phyloP scores from a whole-genome alignment of 2,329 filamentous ascomycete genomes.

The Pseudocercospora fuligena region DNA sequence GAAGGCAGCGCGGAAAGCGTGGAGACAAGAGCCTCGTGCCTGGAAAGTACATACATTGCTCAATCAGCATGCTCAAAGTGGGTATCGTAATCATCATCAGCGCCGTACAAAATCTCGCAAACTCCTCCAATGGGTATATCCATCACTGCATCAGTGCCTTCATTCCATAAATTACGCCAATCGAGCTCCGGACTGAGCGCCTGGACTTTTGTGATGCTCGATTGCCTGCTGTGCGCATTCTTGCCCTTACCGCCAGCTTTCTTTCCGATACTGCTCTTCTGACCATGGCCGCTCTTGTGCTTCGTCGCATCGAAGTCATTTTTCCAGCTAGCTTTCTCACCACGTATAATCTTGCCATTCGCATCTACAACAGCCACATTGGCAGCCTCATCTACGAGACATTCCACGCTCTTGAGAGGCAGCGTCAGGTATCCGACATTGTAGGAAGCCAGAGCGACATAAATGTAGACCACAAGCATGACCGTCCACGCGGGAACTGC shows the following conservation, averaged over 20 bases:
- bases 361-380: slow-evolving; percentile 82
- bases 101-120: slow-evolving; percentile 88
- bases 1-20: not conserved
- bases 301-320: slow-evolving; percentile 12
- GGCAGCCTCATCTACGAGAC: slow-evolving; percentile 87
- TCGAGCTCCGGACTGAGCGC: slow-evolving; percentile 52
- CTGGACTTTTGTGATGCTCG: slow-evolving; percentile 38
- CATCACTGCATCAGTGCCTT: slow-evolving; percentile 95
- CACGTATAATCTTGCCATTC: slow-evolving; percentile 62
- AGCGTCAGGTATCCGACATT: slow-evolving; percentile 89
- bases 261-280: slow-evolving; percentile 39
- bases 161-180: slow-evolving; percentile 86
- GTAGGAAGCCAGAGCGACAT: slow-evolving; percentile 87
- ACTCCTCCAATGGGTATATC: slow-evolving; percentile 94
- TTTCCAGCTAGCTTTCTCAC: slow-evolving; percentile 37
- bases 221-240: slow-evolving; percentile 44
- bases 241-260: slow-evolving; percentile 39
- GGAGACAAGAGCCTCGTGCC: not conserved
- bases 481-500: slow-evolving; percentile 90
- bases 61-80: slow-evolving; percentile 15
- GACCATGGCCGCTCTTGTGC: slow-evolving; percentile 20
- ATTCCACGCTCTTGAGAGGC: slow-evolving; percentile 78
- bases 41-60: not conserved
- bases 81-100: slow-evolving; percentile 25
- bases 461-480: slow-evolving; percentile 87